Evolutionary conservation across 495 filamentous ascomycete genomes (phyloP), one percentile per base, ranked within the genome.

Genomic region (Friedmanniomyces endolithicus): DNA sequence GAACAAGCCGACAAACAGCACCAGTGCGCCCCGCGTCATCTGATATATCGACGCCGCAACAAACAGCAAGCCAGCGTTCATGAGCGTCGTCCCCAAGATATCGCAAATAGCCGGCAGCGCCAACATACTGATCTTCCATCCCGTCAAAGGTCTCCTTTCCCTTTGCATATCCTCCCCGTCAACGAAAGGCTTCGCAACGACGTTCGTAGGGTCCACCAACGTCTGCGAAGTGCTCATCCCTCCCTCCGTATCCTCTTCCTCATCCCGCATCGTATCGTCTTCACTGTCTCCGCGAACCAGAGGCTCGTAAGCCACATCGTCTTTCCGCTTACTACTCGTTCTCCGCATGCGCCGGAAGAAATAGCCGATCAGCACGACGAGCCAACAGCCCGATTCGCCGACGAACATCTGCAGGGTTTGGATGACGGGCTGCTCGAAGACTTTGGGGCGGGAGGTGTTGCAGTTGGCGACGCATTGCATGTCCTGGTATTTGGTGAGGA

Each of bases 401-500:
- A 94, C 73, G 63, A 95, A 95, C 89, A 95, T 96, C 64, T 92
- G 88, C 0, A 83, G 78, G 11, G 92, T 97, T 70, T 98, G 92
- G 56, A 97, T 83, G 29, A 98, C 90, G 14, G 92, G 92, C 67
- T 97, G 94, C 65, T 94, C 87, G 69, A 98, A 97, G 60, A 74
- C 73, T 31, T 74, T 59, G 22, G 80, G 78, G 49, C 82, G 78
- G 29, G 72, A 77, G n/a, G 81, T 81, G 67, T 95, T 71, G 71
- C 92, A 98, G 72, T 97, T 78, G 48, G 83, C 78, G 17, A 98
- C 85, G 72, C 92, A 98, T 83, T 94, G 85, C 76, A 94, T 90
- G 69, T 98, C 92, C 71, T 98, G 92, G 61, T 90, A 95, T 61
- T 98, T 98, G 60, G 92, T 95, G 63, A 98, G 75, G 52, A 98